These are phyloP conservation scores for Colletotrichum cordylinicola DNA, from an alignment of 2,329 filamentous ascomycete species.

Conservation along the genomic window DNA sequence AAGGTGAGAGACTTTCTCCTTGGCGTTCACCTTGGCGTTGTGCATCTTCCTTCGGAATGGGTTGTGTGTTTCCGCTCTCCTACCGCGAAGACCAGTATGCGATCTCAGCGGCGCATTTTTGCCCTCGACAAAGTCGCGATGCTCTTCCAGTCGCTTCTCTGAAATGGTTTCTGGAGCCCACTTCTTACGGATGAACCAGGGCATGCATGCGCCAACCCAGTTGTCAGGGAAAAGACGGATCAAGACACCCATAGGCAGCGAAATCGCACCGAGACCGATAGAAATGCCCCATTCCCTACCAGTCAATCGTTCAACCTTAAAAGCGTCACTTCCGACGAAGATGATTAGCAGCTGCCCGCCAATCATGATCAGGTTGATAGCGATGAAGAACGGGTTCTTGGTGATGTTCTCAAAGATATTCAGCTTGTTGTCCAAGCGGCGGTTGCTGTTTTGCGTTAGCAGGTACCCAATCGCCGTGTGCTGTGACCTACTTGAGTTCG, in stretches of 20 bases:
- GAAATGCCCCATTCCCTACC: conserved; percentile 84
- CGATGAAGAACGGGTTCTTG: conserved; percentile 81
- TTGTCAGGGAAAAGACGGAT: conserved; percentile 79
- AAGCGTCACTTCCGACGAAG: conserved; percentile 79
- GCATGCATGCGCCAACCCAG: conserved; percentile 34
- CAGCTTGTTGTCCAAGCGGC: conserved; percentile 83
- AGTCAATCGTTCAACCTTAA: conserved; percentile 68
- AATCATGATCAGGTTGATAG: conserved; percentile 82
- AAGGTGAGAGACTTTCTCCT: conserved; percentile 12
- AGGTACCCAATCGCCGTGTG: conserved; percentile 25
- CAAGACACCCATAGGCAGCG: conserved; percentile 74
- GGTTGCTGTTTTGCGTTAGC: conserved; percentile 61
- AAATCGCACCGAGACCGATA: conserved; percentile 76
- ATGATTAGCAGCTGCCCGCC: conserved; percentile 86
- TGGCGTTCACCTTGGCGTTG: conserved; percentile 30
- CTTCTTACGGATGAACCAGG: conserved; percentile 31
- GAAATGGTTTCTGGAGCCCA: conserved; percentile 28
- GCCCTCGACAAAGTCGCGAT: conserved; percentile 19
- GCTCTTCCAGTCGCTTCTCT: conserved; percentile 24
- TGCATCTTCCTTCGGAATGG: conserved; percentile 34
- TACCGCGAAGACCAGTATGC: conserved; percentile 35
- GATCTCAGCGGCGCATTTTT: conserved; percentile 32
- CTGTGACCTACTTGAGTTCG: conserved; percentile 59
- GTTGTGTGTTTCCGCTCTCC: conserved; percentile 33
- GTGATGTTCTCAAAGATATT: conserved; percentile 87